These are phyloP conservation scores for Apiospora pterosperma DNA, from an alignment of 2,329 filamentous ascomycete genomes.

Conservation along the genomic window DNA sequence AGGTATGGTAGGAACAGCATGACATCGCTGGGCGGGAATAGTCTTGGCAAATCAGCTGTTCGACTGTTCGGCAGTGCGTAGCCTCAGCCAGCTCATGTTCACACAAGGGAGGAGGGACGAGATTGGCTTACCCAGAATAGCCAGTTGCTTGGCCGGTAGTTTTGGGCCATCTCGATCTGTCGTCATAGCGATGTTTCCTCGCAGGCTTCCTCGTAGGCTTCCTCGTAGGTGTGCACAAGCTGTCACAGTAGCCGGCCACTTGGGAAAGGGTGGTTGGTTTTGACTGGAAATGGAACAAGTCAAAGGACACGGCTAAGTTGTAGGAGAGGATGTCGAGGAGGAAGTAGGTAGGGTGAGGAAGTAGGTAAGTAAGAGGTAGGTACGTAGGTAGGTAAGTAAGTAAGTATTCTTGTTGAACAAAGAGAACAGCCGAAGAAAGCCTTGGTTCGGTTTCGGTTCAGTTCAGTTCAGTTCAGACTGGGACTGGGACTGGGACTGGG, in stretches of 20 bases:
- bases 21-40: neutral
- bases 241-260: neutral
- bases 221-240: too few species aligned
- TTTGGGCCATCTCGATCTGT: conserved; percentile 43
- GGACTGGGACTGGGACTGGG: neutral
- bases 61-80: neutral
- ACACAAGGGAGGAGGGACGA: conserved; percentile 6
- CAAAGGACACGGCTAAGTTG: neutral
- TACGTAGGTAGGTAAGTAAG: too few species aligned
- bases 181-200: conserved; percentile 7
- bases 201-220: too few species aligned
- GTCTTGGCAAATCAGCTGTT: neutral
- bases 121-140: conserved; percentile 65
- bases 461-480: neutral
- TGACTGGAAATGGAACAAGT: neutral
- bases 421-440: too few species aligned
- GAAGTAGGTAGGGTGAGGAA: too few species aligned
- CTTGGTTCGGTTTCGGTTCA: neutral
- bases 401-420: too few species aligned
- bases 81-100: neutral
- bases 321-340: too few species aligned
- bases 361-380: too few species aligned
- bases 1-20: neutral
- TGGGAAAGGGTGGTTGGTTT: neutral
- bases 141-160: conserved; percentile 73